Evolutionary conservation across 371 early-diverging fungal genomes (phyloP), one percentile per base, ranked within the genome.

Genomic region (Mucor saturninus): DNA sequence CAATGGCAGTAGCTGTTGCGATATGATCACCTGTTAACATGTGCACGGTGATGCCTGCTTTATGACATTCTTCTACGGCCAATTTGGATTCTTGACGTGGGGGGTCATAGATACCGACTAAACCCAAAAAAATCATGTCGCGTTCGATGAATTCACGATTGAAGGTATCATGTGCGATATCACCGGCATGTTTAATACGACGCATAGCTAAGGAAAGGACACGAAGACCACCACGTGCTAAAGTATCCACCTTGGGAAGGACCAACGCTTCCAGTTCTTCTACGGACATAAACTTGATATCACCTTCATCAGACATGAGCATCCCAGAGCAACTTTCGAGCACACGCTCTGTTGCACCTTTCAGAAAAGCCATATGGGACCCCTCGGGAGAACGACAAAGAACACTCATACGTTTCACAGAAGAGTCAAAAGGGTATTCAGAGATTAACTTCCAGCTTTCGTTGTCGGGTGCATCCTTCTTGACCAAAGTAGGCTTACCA

Each of bases 11-110:
- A 1, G 98, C 98, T 0, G 97, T 98, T 26, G 90, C 88, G 4
- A 92, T 86, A 66, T 97, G 97, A 68, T 98, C 97, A 49, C 98
- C 98, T 0, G 98, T 98, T 30, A 97, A 83, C 96, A 98, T 97
- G 64, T 93, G 89, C 29, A 98, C 97, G 29, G 88, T 87, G 75
- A 98, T 96, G 50, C 98, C 97, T 14, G 98, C 97, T 30, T 76
- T 72, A 59, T 94, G 89, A 67, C 97, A 96, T 68, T 91, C 86
- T 72, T 88, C 80, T 28, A 97, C 95, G 48, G 95, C 93, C 6
- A 73, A 80, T 50, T 85, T 74, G 1, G 90, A 88, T 76, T 91
- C 92, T 7, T 80, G 74, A 14, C 93, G 91, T 31, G 97, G 95
- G 28, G 97, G 97, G 70, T 97, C 99, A 68, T 93, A 93, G 43